Percentiles rank a stretch among this genome's conserved stretches.
Conservation (phyloP, 768 basidiomycete genomes). For the Coprinellus aureogranulatus region DNA sequence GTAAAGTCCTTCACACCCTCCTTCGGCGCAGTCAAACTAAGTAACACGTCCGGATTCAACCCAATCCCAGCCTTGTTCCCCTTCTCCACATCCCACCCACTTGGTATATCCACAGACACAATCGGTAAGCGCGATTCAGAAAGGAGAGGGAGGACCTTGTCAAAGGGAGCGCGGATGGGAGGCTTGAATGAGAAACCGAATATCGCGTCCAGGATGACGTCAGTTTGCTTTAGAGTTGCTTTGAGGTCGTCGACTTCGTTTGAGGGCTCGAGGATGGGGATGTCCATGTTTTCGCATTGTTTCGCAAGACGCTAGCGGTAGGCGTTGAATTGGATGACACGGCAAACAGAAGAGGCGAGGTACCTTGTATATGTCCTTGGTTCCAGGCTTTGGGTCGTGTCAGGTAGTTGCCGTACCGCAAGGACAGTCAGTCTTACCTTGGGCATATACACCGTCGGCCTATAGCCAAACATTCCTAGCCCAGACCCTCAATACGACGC, state of each 20-base stretch:
- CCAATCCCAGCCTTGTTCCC: constrained; percentile 60
- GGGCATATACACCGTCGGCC: constrained; percentile 88
- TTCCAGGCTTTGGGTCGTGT: constrained; percentile 63
- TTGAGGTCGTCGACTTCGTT: constrained; percentile 45
- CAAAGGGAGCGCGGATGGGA: constrained; percentile 87
- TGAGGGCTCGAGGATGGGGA: constrained; percentile 62
- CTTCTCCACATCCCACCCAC: constrained; percentile 91
- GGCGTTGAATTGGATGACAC: neutral
- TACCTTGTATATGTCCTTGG: constrained; percentile 90
- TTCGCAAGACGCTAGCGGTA: constrained; percentile 65
- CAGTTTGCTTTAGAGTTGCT: constrained; percentile 53
- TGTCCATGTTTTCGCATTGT: constrained; percentile 88
- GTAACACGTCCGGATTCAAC: constrained; percentile 72
- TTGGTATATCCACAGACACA: constrained; percentile 93
- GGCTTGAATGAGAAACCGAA: constrained; percentile 98
- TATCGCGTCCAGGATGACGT: constrained; percentile 91
- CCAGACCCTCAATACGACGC: no score
- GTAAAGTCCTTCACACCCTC: constrained; percentile 73
- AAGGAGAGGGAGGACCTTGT: constrained; percentile 66
- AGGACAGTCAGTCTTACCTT: constrained; percentile 53
- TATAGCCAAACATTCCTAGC: constrained; percentile 76
- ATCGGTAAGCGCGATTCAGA: constrained; percentile 69
- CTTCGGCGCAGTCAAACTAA: constrained; percentile 95
- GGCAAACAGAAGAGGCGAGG: neutral
- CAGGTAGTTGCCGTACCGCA: neutral